Evolutionary conservation across 2,329 filamentous ascomycete genomes (phyloP).

Genomic region (Clarireedia paspali): DNA sequence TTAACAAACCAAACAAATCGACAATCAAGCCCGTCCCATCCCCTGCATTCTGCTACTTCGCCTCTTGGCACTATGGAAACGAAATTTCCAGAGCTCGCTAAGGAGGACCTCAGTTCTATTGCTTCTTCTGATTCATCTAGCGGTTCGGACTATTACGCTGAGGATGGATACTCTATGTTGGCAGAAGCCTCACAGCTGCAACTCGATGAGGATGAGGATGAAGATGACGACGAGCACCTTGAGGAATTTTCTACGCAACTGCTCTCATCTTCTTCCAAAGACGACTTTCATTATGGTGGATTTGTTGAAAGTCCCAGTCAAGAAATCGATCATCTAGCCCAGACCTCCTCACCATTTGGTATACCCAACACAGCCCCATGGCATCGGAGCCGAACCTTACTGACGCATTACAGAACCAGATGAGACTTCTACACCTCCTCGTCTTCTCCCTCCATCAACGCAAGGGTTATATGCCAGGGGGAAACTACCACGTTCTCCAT

Average conservation of each 20-base stretch:
- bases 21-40: too few species aligned
- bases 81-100: background rate
- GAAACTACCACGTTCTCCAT: constrained; percentile 27
- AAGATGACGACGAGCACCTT: background rate
- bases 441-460: constrained; percentile 11
- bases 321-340: constrained; percentile 2
- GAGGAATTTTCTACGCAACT: background rate
- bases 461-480: constrained; percentile 11
- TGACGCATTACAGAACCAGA: constrained; percentile 19
- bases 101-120: background rate
- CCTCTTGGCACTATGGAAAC: background rate
- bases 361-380: background rate
- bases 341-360: constrained; percentile 18
- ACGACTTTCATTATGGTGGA: constrained; percentile 26
- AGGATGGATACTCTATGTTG: background rate
- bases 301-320: constrained; percentile 20
- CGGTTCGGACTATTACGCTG: background rate
- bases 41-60: background rate
- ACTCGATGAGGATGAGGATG: background rate
- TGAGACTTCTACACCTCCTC: constrained; percentile 24
- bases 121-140: background rate
- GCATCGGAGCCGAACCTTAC: background rate
- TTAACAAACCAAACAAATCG: background rate
- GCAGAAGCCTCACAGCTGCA: constrained; percentile 2
- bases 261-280: constrained; percentile 15